Evolutionary conservation across 2,329 filamentous ascomycete genomes (phyloP), one percentile per base, ranked within the genome.

Genomic region (Fusarium albidum): DNA sequence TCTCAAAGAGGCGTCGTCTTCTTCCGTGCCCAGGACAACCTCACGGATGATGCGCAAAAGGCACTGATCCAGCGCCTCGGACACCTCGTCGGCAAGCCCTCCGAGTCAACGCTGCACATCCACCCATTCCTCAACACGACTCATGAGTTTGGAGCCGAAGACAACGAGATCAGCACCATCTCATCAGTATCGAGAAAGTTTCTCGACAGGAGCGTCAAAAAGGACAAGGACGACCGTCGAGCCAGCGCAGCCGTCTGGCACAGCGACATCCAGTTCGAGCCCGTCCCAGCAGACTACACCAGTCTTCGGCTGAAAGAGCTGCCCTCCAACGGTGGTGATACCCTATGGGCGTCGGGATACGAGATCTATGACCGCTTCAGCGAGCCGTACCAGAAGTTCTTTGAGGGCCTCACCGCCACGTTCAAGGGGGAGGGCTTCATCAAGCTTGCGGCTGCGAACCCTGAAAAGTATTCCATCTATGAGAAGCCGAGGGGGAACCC

Each of bases 1-100:
- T 86, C 85, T 1, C 79, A 82, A 57, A 78, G 86, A 12, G 84
- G 84, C 2, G 85, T 88, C 3, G 84, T 88, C 33, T 87, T 88
- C 71, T 85, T 88, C 69, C 81, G 85, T 12, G 75, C 78, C 9
- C 86, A 89, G 55, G 74, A 84, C 63, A 76, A 80, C 57, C 71
- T 87, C 6, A 77, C 77, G 59, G 80, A 86, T 59, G 81, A 82
- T 0, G 75, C 85, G 6, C 84, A 86, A 63, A 89, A 89, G 70
- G 70, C 79, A 18, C 72, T 89, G 0, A 81, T 83, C 28, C 76
- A 84, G 11, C 77, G 79, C 1, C 76, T 90, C 3, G 86, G 87
- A 9, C 74, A 83, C 62, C 74, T 88, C 9, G 77, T 80, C 1
- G 85, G 85, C 34, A 84, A 82, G 52, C 86, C 87, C 0, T 59